Base-by-base conservation (phyloP, 805 yeast genomes). In the Nadsonia fulvescens region DNA sequence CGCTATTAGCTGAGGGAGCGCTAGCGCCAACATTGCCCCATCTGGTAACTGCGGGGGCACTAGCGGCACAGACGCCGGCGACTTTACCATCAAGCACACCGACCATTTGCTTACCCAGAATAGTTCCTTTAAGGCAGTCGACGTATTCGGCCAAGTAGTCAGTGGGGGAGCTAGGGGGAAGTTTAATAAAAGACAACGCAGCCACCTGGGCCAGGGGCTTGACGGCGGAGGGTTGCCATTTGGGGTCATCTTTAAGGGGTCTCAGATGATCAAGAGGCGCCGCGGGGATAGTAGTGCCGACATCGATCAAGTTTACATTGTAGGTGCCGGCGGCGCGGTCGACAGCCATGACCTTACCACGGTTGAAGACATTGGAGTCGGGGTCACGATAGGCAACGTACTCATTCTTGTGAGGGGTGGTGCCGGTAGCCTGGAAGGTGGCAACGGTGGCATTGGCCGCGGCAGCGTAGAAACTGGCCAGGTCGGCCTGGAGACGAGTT, bases 271-370 rank as follows among this genome's bases (percentile, higher is more conserved):
- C 32, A 20, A 54, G 39, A n/a, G n/a, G n/a, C 8, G 60, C 34
- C 6, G 68, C 66, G 15, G 43, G 39, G 37, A 63, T 70, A 19
- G 50, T 42, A 25, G 59, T 62, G 16, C 82, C 82, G 32, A 63
- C 66, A 43, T 73, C 83, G 24, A 72, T 46, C 32, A 69, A 68
- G 37, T 60, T 60, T 15, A 73, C 70, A 28, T 58, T 61, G 39
- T 48, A 65, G 28, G 47, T 46, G 30, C 47, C 49, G 11, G 58
- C 38, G 8, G 51, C 31, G 33, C 58, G 60, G 36, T 68, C 72
- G 30, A 52, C 51, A 14, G 51, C 45, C 11, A 58, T 26, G 23
- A 72, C 64, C 31, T 47, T 55, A 5, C 70, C 81, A 38, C 83
- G 63, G 50, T 62, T 68, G 40, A 44, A 69, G 38, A 63, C 64